Evolutionary conservation across 2,329 filamentous ascomycete genomes (phyloP), one percentile per base, ranked within the genome.

Genomic region (Torrubiella hemipterigena): DNA sequence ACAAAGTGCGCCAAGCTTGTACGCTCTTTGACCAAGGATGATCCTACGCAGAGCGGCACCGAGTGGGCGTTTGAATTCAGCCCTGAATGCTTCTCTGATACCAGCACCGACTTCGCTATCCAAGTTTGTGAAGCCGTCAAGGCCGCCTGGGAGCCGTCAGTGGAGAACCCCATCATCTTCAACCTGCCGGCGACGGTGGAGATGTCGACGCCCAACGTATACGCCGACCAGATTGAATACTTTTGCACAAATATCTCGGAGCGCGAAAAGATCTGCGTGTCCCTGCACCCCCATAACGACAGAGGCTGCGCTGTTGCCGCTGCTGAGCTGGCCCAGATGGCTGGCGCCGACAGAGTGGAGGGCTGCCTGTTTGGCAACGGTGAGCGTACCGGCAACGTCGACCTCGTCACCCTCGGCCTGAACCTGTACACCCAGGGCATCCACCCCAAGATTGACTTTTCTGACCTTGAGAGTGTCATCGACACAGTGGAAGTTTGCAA

Each of bases 181-280:
- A 96, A 96, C 62, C 69, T 98, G 31, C 89, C 91, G 1, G 89
- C 91, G 2, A 98, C 91, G 0, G 89, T 96, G 21, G 91, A 98
- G 61, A 78, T 95, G 77, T 63, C 84, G 1, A 95, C 91, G 1
- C 87, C 87, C 20, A 98, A 98, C 52, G 73, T 95, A 29, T 98
- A 91, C 53, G 91, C 91, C 30, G 91, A 98, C 51, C 81, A 93
- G 61, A 83, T 98, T 39, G 91, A 98, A 55, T 93, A 84, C 61
- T 98, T 98, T 58, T 93, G 85, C 63, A 73, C 68, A 31, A 69
- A 89, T 52, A 86, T 96, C 50, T 69, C 70, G 0, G 81, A 94
- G 55, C 69, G 87, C 31, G 80, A 94, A 48, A 91, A 86, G 61
- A 70, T 94, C 30, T 83, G 78, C 46, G 81, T 96, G 7, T 93